phyloP scores from a whole-genome alignment of 2,329 filamentous ascomycete genomes.

The Zasmidium cellare region DNA sequence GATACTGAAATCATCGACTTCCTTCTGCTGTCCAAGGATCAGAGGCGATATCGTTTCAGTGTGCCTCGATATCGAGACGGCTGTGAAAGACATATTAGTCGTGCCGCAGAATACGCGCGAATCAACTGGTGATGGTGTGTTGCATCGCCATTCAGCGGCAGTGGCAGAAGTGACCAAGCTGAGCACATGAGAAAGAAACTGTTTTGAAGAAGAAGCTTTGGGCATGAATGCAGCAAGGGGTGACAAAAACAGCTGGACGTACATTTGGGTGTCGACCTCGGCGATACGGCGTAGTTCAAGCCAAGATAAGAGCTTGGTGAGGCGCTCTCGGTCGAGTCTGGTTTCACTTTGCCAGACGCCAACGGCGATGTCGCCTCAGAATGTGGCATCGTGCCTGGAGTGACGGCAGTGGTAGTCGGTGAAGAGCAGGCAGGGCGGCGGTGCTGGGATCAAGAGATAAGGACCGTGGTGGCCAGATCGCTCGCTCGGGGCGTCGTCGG shows the following conservation, averaged over 20 bases:
- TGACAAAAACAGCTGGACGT: slow-evolving; percentile 16
- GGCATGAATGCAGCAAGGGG: slow-evolving; percentile 7
- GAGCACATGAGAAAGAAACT: background rate
- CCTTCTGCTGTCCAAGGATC: slow-evolving; percentile 47
- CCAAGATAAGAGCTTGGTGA: slow-evolving; percentile 32
- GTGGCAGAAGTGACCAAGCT: background rate
- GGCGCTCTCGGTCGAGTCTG: slow-evolving; percentile 21
- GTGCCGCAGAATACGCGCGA: background rate
- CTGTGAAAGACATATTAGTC: slow-evolving; percentile 32
- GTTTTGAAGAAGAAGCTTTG: background rate
- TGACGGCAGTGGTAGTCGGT: background rate
- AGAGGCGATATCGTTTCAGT: slow-evolving; percentile 49
- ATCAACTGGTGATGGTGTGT: background rate
- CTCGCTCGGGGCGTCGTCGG: background rate
- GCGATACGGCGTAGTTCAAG: slow-evolving; percentile 22
- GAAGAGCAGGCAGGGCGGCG: background rate
- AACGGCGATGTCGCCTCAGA: slow-evolving; percentile 16
- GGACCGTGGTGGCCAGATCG: background rate
- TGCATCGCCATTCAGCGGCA: background rate
- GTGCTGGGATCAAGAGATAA: background rate
- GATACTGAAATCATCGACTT: slow-evolving; percentile 42
- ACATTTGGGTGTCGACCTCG: slow-evolving; percentile 30
- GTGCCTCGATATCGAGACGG: slow-evolving; percentile 47
- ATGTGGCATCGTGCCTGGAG: slow-evolving; percentile 14
- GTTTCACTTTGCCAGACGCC: slow-evolving; percentile 21